phyloP scores from a whole-genome alignment of 2,329 filamentous ascomycete genomes.

The Myriosclerotinia scirpicola region DNA sequence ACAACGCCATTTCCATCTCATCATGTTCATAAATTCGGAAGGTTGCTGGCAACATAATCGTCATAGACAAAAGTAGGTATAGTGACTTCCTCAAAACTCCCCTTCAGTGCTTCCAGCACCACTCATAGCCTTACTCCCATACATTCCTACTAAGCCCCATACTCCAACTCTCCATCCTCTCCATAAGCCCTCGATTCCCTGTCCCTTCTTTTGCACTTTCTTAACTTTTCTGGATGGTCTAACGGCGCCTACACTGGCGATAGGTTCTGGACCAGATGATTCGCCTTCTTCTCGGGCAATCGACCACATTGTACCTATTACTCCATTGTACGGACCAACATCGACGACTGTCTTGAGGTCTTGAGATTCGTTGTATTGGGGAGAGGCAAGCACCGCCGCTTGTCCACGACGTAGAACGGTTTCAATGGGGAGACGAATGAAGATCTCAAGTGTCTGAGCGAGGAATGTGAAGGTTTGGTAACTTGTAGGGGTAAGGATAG shows the following conservation, averaged over 20 bases:
- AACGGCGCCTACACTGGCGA: conserved; percentile 5
- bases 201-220: conserved; percentile 44
- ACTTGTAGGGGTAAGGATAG: conserved; percentile 73
- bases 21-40: not conserved
- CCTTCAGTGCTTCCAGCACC: conserved; percentile 36
- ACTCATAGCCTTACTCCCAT: conserved; percentile 45
- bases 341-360: conserved; percentile 68
- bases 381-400: conserved; percentile 61
- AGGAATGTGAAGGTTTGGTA: conserved; percentile 84
- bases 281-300: conserved; percentile 88
- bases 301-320: conserved; percentile 86
- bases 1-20: conserved; percentile 9
- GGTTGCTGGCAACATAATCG: conserved; percentile 3
- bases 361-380: conserved; percentile 23
- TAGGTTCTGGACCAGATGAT: conserved; percentile 19
- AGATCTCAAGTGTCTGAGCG: conserved; percentile 75
- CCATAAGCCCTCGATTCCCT: conserved; percentile 56
- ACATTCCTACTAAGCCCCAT: conserved; percentile 56
- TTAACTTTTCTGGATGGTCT: conserved; percentile 26
- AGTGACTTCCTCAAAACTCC: conserved; percentile 33
- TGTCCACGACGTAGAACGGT: conserved; percentile 89
- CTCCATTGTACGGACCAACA: conserved; percentile 77
- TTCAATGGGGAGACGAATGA: conserved; percentile 85
- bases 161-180: conserved; percentile 58
- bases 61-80: conserved; percentile 12